phyloP scores from a whole-genome alignment of 306 rosid genomes.

The Erythrophleum fordii region DNA sequence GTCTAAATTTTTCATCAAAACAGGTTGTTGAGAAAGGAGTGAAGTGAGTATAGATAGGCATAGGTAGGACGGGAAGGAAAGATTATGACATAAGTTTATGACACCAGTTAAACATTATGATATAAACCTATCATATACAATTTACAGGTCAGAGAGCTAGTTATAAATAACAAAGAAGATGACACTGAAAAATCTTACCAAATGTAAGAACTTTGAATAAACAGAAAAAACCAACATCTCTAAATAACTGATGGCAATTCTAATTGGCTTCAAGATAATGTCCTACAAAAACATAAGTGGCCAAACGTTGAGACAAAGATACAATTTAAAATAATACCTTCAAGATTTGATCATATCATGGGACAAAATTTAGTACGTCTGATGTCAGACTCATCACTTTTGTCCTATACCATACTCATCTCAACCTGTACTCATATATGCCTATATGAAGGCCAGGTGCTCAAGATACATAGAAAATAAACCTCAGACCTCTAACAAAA shows the following conservation, averaged over 20 bases:
- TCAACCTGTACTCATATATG: too few relatives aligned
- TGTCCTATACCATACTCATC: too few relatives aligned
- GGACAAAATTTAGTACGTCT: background rate
- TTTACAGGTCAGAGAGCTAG: background rate
- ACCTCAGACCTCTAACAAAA: too few relatives aligned
- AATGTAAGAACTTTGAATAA: background rate
- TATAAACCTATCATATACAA: too few relatives aligned
- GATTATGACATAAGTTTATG: too few relatives aligned
- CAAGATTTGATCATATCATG: background rate
- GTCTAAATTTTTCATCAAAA: too few relatives aligned
- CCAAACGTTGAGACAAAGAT: background rate
- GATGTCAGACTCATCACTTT: too few relatives aligned
- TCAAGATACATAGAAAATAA: too few relatives aligned
- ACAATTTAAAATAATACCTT: slow-evolving; percentile 2
- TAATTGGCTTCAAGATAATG: background rate
- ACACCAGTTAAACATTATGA: too few relatives aligned
- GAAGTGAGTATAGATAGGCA: background rate
- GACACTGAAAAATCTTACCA: background rate
- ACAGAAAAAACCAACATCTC: background rate
- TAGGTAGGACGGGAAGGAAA: background rate
- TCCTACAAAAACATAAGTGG: background rate
- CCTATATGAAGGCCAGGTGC: too few relatives aligned
- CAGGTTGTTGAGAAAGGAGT: too few relatives aligned
- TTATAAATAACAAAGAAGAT: background rate
- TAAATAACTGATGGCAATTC: background rate